Percentiles rank a stretch among this genome's conserved stretches.
Conservation (phyloP, 306 rosid species). For the Pyrus bretschneideri region DNA sequence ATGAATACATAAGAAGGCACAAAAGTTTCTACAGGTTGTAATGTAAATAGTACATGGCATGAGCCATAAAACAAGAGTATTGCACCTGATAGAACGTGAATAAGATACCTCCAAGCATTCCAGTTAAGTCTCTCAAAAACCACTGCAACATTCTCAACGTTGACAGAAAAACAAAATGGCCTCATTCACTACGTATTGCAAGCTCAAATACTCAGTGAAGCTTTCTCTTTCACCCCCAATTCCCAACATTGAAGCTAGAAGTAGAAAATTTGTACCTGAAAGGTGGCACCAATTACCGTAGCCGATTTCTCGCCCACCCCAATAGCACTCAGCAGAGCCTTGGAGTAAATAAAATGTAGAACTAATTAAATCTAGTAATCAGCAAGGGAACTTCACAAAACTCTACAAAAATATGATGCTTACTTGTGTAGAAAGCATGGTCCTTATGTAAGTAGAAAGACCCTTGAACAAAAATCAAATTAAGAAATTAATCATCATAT, state of each 20-base stretch:
- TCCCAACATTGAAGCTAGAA: background rate
- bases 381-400: background rate
- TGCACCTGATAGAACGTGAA: slow-evolving; percentile 94
- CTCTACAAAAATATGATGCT: background rate
- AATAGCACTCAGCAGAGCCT: slow-evolving; percentile 93
- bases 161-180: background rate
- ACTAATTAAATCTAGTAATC: background rate
- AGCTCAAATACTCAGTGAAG: slow-evolving; percentile 16
- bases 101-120: slow-evolving; percentile 97
- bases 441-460: slow-evolving; percentile 84
- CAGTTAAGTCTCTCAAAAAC: slow-evolving; percentile 96
- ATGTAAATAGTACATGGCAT: background rate
- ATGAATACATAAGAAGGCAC: background rate
- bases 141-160: slow-evolving; percentile 57
- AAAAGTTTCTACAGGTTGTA: background rate
- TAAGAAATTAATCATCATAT: background rate
- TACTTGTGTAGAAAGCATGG: slow-evolving; percentile 98
- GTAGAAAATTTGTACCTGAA: slow-evolving; percentile 58
- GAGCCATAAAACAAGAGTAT: background rate
- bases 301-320: slow-evolving; percentile 99
- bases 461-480: slow-evolving; percentile 40
- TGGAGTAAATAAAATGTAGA: slow-evolving; percentile 13
- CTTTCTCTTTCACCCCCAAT: slow-evolving; percentile 14
- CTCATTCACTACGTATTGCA: slow-evolving; percentile 11
- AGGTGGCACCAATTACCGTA: slow-evolving; percentile 91